Conservation (phyloP, 148 eudicot genomes). For the Rhododendron griersonianum region DNA sequence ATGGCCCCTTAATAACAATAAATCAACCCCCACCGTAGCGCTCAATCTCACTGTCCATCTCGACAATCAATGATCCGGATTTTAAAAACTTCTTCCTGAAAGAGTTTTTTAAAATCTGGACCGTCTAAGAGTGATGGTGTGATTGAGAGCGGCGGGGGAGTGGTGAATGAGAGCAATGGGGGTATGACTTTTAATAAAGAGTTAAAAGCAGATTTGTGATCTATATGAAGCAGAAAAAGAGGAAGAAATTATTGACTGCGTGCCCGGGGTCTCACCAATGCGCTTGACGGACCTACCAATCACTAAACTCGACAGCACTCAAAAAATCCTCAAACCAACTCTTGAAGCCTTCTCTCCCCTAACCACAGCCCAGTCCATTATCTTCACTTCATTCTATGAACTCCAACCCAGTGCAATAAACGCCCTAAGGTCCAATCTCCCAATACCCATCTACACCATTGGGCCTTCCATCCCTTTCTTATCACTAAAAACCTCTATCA, state of each 20-base stretch:
- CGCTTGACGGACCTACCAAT: slow-evolving; percentile 7
- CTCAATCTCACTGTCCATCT: too few species aligned
- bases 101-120: too few species aligned
- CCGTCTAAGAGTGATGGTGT: too few species aligned
- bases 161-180: too few species aligned
- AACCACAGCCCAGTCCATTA: slow-evolving; percentile 5
- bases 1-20: too few species aligned
- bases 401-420: slow-evolving; percentile 4
- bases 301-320: too few species aligned
- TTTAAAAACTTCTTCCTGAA: too few species aligned
- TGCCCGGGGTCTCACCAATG: slow-evolving; percentile 16
- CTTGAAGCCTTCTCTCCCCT: neutral
- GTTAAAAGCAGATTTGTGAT: too few species aligned
- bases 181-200: too few species aligned
- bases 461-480: slow-evolving; percentile 5
- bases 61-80: too few species aligned
- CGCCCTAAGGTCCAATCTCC: neutral
- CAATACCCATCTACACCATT: slow-evolving; percentile 1
- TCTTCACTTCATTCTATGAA: slow-evolving; percentile 10
- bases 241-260: slow-evolving; percentile 9
- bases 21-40: too few species aligned
- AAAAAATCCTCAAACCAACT: neutral
- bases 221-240: neutral
- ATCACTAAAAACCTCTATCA: neutral
- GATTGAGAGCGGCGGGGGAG: too few species aligned